Conservation (phyloP, 2,329 filamentous ascomycete genomes). For the Cladobotryum protrusum region DNA sequence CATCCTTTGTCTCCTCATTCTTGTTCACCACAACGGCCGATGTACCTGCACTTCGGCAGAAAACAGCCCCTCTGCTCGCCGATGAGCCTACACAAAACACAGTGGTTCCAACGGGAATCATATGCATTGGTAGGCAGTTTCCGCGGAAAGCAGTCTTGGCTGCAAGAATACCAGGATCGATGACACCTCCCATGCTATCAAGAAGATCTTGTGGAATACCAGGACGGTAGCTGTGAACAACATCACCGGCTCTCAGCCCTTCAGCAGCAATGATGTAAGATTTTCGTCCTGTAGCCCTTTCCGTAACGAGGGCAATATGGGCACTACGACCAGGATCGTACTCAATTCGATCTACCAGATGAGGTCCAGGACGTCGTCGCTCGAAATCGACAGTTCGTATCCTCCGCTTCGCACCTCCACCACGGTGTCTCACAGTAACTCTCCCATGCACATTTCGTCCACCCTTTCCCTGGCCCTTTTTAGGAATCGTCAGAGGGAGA, state of each 20-base stretch:
- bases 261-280: conserved; percentile 95
- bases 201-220: conserved; percentile 85
- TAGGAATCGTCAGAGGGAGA: conserved; percentile 77
- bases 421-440: conserved; percentile 84
- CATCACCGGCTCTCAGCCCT: conserved; percentile 84
- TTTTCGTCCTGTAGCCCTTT: conserved; percentile 65
- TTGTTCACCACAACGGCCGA: conserved; percentile 85
- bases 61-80: conserved; percentile 69
- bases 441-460: conserved; percentile 83
- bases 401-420: conserved; percentile 85
- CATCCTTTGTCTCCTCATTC: conserved; percentile 64
- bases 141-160: conserved; percentile 90
- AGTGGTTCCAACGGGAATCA: conserved; percentile 91
- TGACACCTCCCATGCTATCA: conserved; percentile 82
- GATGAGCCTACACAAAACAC: conserved; percentile 84
- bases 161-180: conserved; percentile 93
- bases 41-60: conserved; percentile 92
- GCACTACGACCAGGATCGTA: conserved; percentile 91
- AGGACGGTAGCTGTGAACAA: conserved; percentile 83
- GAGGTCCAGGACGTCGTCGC: conserved; percentile 70
- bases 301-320: conserved; percentile 82
- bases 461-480: conserved; percentile 88
- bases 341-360: conserved; percentile 88
- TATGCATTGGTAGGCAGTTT: conserved; percentile 90
- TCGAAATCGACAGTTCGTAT: conserved; percentile 89